phyloP scores from a whole-genome alignment of 768 basidiomycete genomes.

The Tephrocybe rancida region DNA sequence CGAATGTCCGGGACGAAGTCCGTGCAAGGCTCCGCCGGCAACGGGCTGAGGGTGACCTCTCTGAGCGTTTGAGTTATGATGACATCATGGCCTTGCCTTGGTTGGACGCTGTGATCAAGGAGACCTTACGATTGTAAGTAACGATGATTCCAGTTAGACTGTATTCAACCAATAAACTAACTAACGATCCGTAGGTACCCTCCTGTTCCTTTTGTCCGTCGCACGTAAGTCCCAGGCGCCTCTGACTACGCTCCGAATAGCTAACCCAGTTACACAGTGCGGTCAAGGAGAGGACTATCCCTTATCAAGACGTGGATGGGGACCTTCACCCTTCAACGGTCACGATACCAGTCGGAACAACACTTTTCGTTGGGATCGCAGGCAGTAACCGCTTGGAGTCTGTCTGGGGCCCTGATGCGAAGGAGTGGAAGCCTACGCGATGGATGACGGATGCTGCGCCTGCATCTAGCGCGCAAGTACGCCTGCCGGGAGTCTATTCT shows the following conservation, averaged over 20 bases:
- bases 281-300: slow-evolving; percentile 43
- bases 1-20: slow-evolving; percentile 38
- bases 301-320: slow-evolving; percentile 29
- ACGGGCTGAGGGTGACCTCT: slow-evolving; percentile 16
- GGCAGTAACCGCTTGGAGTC: slow-evolving; percentile 49
- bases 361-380: slow-evolving; percentile 48
- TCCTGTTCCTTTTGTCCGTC: slow-evolving; percentile 47
- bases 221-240: slow-evolving; percentile 35
- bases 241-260: background rate
- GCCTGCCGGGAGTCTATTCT: slow-evolving; percentile 51
- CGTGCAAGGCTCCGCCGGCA: slow-evolving; percentile 21
- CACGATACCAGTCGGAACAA: slow-evolving; percentile 48
- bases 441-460: slow-evolving; percentile 38
- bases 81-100: slow-evolving; percentile 37
- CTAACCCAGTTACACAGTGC: slow-evolving; percentile 29
- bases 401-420: slow-evolving; percentile 51
- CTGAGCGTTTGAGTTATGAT: slow-evolving; percentile 33
- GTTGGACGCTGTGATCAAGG: slow-evolving; percentile 49
- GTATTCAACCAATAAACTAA: slow-evolving; percentile 2
- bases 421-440: slow-evolving; percentile 56
- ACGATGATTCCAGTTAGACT: background rate
- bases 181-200: slow-evolving; percentile 34
- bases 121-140: slow-evolving; percentile 46
- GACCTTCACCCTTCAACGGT: slow-evolving; percentile 32
- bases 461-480: slow-evolving; percentile 18